Evolutionary conservation across 2,329 filamentous ascomycete genomes (phyloP).

Genomic region (Plenodomus biglobosus): DNA sequence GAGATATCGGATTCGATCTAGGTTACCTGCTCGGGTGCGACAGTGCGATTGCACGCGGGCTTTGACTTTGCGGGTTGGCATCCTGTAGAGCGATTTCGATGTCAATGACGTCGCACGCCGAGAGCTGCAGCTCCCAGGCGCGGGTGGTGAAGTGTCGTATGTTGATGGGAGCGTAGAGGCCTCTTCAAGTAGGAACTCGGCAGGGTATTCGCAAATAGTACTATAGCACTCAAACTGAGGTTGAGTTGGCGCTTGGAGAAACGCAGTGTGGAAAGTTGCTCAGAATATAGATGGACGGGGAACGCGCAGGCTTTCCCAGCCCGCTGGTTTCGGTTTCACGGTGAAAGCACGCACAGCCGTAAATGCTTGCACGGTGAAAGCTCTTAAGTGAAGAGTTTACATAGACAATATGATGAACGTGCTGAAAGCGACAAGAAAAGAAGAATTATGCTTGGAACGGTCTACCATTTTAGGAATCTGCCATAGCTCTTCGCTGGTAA

Average conservation of each 20-base stretch:
- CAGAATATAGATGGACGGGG: neutral
- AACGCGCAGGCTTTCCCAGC: neutral
- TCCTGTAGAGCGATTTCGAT: neutral
- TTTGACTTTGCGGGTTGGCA: neutral
- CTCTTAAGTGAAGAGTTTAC: neutral
- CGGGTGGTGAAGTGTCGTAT: neutral
- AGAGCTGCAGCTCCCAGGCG: neutral
- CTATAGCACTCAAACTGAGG: too few relatives aligned
- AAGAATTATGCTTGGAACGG: neutral
- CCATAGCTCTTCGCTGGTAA: neutral
- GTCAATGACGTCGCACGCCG: neutral
- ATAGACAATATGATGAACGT: neutral
- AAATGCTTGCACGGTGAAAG: neutral
- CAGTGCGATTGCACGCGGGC: neutral
- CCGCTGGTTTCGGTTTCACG: neutral
- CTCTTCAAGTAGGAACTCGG: too few relatives aligned
- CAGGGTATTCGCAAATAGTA: too few relatives aligned
- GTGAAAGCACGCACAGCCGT: neutral
- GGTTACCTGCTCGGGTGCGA: neutral
- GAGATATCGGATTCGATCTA: neutral
- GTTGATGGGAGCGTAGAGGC: too few relatives aligned
- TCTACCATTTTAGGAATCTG: neutral
- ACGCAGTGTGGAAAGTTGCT: neutral
- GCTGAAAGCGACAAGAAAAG: neutral
- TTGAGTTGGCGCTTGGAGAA: neutral